Evolutionary conservation across 495 filamentous ascomycete genomes (phyloP).

Genomic region (Friedmanniomyces simplex): DNA sequence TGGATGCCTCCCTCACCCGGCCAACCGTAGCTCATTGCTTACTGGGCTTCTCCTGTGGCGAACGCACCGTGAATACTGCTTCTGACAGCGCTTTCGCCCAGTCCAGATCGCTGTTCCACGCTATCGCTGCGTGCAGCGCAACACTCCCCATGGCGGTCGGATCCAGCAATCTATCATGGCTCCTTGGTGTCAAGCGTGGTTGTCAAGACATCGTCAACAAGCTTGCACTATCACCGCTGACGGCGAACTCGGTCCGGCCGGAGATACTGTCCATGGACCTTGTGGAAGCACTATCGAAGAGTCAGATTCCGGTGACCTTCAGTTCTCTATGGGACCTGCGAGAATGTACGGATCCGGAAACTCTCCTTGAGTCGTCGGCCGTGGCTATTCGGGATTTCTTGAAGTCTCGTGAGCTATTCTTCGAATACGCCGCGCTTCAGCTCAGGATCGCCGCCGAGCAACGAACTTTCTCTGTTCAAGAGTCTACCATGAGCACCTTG

Average conservation of each 20-base stretch:
- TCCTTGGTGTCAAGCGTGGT: slow-evolving; percentile 58
- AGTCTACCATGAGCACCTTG: slow-evolving; percentile 66
- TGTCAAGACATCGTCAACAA: slow-evolving; percentile 66
- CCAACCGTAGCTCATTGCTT: slow-evolving; percentile 84
- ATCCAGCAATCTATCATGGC: slow-evolving; percentile 56
- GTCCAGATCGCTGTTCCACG: slow-evolving; percentile 69
- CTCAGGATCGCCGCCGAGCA: slow-evolving; percentile 63
- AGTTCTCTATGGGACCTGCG: slow-evolving; percentile 60
- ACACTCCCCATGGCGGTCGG: slow-evolving; percentile 50
- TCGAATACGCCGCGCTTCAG: slow-evolving; percentile 76
- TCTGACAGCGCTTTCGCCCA: slow-evolving; percentile 53
- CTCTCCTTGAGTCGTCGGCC: slow-evolving; percentile 53
- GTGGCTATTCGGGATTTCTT: slow-evolving; percentile 63
- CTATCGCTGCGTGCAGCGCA: slow-evolving; percentile 56
- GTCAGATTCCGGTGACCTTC: slow-evolving; percentile 52
- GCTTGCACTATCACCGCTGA: slow-evolving; percentile 78
- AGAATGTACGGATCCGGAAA: slow-evolving; percentile 43
- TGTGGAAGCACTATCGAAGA: slow-evolving; percentile 56
- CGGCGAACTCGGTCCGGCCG: slow-evolving; percentile 56
- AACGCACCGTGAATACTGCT: slow-evolving; percentile 53
- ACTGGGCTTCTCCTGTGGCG: slow-evolving; percentile 72
- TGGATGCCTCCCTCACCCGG: slow-evolving; percentile 55
- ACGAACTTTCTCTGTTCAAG: slow-evolving; percentile 61
- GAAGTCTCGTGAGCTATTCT: slow-evolving; percentile 56
- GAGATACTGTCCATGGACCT: slow-evolving; percentile 70